These are phyloP conservation scores for Jasminum sambac DNA, from an alignment of 257 asterid genomes.

Conservation along the genomic window DNA sequence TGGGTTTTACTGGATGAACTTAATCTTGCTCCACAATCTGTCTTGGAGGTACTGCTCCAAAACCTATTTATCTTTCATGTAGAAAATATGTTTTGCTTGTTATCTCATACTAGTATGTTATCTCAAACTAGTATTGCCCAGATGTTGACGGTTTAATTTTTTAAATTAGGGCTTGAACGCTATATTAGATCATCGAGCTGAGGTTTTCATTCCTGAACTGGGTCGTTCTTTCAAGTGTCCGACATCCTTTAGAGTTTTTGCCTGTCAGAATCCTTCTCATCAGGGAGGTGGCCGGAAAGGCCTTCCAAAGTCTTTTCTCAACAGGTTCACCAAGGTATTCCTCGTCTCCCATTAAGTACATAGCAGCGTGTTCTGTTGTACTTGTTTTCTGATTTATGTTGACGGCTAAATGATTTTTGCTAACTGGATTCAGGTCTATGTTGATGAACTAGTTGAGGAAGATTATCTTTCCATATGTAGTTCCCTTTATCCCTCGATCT, in stretches of 20 bases:
- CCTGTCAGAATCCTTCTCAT: conserved; percentile 92
- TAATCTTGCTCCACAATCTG: conserved; percentile 99
- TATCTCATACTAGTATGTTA: neutral
- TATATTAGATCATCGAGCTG: conserved; percentile 96
- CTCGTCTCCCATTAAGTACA: conserved; percentile 7
- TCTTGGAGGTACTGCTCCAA: conserved; percentile 69
- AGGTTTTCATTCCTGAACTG: conserved; percentile 95
- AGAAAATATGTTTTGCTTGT: neutral
- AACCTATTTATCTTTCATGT: conserved; percentile 16
- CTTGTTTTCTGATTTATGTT: neutral
- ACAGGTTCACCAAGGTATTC: conserved; percentile 91
- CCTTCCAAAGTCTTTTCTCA: conserved; percentile 93
- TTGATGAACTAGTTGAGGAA: conserved; percentile 84
- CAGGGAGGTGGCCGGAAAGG: conserved; percentile 99
- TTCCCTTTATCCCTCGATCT: conserved; percentile 68
- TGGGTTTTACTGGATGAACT: conserved; percentile 98
- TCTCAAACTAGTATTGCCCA: conserved; percentile 18
- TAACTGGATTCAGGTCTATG: conserved; percentile 66
- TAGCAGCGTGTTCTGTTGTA: conserved; percentile 17
- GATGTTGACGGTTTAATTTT: conserved; percentile 19
- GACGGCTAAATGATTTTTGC: conserved; percentile 8
- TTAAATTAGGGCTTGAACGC: conserved; percentile 79
- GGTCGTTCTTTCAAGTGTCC: conserved; percentile 86
- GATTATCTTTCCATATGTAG: conserved; percentile 79
- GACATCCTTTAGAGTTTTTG: conserved; percentile 82